Conservation (phyloP, 441 rosid genomes). For the Pelargonium cotyledonis region DNA sequence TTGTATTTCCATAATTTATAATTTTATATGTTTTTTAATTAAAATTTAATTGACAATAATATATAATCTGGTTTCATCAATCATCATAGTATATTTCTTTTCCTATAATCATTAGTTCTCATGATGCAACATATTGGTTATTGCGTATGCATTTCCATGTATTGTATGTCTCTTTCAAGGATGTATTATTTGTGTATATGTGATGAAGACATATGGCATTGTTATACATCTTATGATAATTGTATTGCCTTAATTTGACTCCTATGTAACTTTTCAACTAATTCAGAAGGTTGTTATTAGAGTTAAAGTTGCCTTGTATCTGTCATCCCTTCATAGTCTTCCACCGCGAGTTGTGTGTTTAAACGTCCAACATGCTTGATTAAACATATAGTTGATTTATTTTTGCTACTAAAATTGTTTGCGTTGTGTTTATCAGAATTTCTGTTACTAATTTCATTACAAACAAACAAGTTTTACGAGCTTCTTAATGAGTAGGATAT, state of each 20-base stretch:
- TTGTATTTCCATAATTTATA: background rate
- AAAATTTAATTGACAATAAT: too few relatives aligned
- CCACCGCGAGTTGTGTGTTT: background rate
- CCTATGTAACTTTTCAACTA: background rate
- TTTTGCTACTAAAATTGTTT: background rate
- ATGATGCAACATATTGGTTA: too few relatives aligned
- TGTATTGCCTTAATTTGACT: background rate
- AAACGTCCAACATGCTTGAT: background rate
- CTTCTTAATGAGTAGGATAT: background rate
- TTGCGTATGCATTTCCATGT: too few relatives aligned
- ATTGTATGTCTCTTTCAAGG: too few relatives aligned
- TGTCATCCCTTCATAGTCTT: background rate
- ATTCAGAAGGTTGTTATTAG: too few relatives aligned
- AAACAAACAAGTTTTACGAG: background rate
- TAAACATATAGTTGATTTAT: background rate
- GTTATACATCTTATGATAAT: background rate
- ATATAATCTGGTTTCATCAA: too few relatives aligned
- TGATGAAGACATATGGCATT: background rate
- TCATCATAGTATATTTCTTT: too few relatives aligned
- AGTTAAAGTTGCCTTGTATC: too few relatives aligned
- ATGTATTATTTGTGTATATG: background rate
- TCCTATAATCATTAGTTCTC: too few relatives aligned
- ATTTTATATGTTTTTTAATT: too few relatives aligned
- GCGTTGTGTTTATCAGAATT: background rate
- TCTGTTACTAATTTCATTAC: background rate